Conservation (phyloP, 1,284 basidiomycete species). For the Heterobasidion parviporum region DNA sequence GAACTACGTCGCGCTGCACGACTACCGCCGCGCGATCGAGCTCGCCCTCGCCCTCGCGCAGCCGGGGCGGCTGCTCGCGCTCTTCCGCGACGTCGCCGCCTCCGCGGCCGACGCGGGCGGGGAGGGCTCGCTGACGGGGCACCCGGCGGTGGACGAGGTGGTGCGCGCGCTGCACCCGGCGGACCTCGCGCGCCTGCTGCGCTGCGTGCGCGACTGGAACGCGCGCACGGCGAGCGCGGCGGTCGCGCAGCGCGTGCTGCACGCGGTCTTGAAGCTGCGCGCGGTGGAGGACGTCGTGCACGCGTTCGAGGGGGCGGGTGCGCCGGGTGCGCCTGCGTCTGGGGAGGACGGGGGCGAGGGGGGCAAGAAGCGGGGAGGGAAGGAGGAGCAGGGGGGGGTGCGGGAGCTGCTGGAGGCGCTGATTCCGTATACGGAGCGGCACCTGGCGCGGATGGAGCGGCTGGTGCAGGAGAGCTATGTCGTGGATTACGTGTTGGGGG, state of each 20-base stretch:
- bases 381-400: constrained; percentile 24
- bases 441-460: constrained; percentile 79
- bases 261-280: constrained; percentile 74
- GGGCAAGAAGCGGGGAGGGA: constrained; percentile 13
- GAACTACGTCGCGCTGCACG: constrained; percentile 83
- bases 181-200: constrained; percentile 78
- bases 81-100: constrained; percentile 64
- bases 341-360: constrained; percentile 28
- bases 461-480: constrained; percentile 91
- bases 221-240: constrained; percentile 77
- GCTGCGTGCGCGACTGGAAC: constrained; percentile 91
- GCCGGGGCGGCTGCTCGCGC: constrained; percentile 76
- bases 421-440: constrained; percentile 91
- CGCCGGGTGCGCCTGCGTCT: constrained; percentile 9
- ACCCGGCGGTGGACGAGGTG: constrained; percentile 72
- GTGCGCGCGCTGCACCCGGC: constrained; percentile 61
- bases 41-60: constrained; percentile 91
- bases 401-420: constrained; percentile 80
- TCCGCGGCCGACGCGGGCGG: constrained; percentile 12
- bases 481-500: constrained; percentile 84
- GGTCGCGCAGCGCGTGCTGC: constrained; percentile 84
- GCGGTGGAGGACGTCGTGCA: constrained; percentile 64
- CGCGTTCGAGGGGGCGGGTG: constrained; percentile 46
- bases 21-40: constrained; percentile 87
- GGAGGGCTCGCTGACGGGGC: constrained; percentile 43